Percentiles rank a stretch among this genome's conserved stretches.
These are phyloP conservation scores for Globisporangium solare DNA, from an alignment of 352 stramenopile species.

Conservation along the genomic window DNA sequence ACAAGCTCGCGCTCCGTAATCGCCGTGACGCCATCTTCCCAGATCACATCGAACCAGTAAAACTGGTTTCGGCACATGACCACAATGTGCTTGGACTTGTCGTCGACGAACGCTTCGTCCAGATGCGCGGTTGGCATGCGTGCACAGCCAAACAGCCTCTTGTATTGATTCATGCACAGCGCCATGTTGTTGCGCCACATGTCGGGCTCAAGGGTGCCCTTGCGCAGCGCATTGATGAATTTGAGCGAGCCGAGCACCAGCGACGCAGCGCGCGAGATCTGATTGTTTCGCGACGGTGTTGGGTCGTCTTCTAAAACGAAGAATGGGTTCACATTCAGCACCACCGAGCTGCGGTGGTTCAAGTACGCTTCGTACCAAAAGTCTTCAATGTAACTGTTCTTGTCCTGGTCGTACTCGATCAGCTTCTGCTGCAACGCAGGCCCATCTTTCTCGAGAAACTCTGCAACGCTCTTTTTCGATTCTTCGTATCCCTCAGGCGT, in stretches of 20 bases:
- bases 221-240: conserved; percentile 88
- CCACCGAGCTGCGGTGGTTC: conserved; percentile 87
- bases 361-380: conserved; percentile 97
- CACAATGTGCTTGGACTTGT: conserved; percentile 88
- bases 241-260: conserved; percentile 90
- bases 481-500: conserved; percentile 53
- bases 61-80: conserved; percentile 93
- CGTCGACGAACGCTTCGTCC: conserved; percentile 80
- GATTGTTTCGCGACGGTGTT: conserved; percentile 84
- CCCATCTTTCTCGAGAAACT: conserved; percentile 70
- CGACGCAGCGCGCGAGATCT: conserved; percentile 85
- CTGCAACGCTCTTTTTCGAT: conserved; percentile 42
- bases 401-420: conserved; percentile 67
- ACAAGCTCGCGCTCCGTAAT: conserved; percentile 90
- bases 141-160: conserved; percentile 86
- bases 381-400: conserved; percentile 85
- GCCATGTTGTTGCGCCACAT: conserved; percentile 80
- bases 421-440: conserved; percentile 66
- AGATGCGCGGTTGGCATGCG: conserved; percentile 72
- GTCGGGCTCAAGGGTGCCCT: conserved; percentile 90
- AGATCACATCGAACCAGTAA: conserved; percentile 94
- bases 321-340: conserved; percentile 97
- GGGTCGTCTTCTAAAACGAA: conserved; percentile 93
- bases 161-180: conserved; percentile 97
- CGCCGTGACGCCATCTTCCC: conserved; percentile 78